Conservation (phyloP, 768 basidiomycete genomes). For the Tulasnella sp. region DNA sequence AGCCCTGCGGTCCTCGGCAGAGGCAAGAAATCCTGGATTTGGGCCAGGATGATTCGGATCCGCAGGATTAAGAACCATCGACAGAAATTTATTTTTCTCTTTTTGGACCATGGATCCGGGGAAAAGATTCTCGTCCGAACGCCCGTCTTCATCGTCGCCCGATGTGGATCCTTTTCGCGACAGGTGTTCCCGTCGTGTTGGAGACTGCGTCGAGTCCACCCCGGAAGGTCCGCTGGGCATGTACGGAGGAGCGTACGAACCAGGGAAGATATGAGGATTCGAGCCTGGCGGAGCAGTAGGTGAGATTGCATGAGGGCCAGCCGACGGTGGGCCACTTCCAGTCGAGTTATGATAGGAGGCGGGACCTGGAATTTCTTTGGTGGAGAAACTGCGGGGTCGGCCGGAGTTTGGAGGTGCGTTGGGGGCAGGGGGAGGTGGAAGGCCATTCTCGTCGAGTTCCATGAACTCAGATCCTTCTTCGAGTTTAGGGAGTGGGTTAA, state of each 20-base stretch:
- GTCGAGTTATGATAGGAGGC: not conserved
- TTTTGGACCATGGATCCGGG: conserved; percentile 63
- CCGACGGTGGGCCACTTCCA: not conserved
- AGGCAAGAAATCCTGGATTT: not conserved
- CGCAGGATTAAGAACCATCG: conserved; percentile 64
- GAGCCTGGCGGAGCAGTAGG: not conserved
- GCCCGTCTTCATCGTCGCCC: conserved; percentile 52
- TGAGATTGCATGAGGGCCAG: not conserved
- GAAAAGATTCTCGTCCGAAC: conserved; percentile 42
- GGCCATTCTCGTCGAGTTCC: not conserved
- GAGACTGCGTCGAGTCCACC: conserved; percentile 23
- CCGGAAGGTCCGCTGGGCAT: conserved; percentile 18
- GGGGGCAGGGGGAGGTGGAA: not conserved
- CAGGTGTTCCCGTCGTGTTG: conserved; percentile 26
- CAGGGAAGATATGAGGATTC: not conserved
- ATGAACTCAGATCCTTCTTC: not conserved
- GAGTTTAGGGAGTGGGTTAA: not conserved
- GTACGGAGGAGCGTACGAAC: not conserved
- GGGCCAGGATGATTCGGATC: not conserved
- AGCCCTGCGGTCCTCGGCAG: not conserved
- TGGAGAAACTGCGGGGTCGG: not conserved
- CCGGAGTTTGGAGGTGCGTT: not conserved
- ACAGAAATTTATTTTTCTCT: conserved; percentile 66
- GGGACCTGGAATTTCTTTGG: not conserved
- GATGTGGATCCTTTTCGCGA: conserved; percentile 18